Evolutionary conservation across 306 rosid genomes (phyloP).

Genomic region (Hippophae tibetana): DNA sequence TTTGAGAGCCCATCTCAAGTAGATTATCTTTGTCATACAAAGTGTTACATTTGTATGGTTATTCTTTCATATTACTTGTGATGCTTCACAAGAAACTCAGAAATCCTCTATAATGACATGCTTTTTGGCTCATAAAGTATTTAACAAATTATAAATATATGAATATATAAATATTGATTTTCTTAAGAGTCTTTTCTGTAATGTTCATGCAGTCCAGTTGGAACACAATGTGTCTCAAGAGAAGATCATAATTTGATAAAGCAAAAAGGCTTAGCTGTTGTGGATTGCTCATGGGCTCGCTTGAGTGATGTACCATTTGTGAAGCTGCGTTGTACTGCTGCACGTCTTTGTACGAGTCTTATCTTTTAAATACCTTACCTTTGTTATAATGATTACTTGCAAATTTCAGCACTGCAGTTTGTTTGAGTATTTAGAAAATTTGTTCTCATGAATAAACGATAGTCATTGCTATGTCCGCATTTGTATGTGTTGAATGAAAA

Average conservation of each 20-base stretch:
- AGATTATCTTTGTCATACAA: background rate
- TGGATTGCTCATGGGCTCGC: slow-evolving; percentile 99
- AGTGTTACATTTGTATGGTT: too few species aligned
- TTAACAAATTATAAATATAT: background rate
- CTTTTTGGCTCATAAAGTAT: background rate
- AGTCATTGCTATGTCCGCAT: too few species aligned
- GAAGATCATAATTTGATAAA: slow-evolving; percentile 62
- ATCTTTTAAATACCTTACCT: slow-evolving; percentile 9
- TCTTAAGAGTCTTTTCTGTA: background rate
- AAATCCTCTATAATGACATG: background rate
- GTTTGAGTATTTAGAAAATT: background rate
- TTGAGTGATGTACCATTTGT: slow-evolving; percentile 83
- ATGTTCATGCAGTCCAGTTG: slow-evolving; percentile 60
- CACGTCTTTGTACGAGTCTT: slow-evolving; percentile 76
- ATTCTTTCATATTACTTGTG: background rate
- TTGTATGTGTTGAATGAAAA: too few species aligned
- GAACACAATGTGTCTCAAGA: slow-evolving; percentile 75
- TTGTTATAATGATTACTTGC: background rate
- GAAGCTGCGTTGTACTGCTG: slow-evolving; percentile 73
- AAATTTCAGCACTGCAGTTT: background rate
- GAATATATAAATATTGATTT: slow-evolving; percentile 5
- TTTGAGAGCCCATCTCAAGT: background rate
- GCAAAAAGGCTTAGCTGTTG: slow-evolving; percentile 81
- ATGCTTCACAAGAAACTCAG: slow-evolving; percentile 1
- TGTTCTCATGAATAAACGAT: too few species aligned